Conservation (phyloP, 139 green algal species). For the Limnomonas spitsbergensis region DNA sequence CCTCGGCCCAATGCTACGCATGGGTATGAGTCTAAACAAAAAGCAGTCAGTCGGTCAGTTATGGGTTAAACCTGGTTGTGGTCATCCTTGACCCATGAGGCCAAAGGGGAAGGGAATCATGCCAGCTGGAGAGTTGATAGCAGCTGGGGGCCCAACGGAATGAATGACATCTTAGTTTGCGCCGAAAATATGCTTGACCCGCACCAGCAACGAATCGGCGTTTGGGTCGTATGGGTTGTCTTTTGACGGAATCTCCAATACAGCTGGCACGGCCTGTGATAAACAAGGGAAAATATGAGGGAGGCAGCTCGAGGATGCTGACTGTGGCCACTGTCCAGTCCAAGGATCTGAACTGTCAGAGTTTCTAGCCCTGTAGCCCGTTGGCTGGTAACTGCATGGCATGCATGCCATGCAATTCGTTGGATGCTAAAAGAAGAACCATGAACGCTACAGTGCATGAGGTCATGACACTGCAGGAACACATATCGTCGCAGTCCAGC, state of each 20-base stretch:
- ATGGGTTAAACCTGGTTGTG: no score
- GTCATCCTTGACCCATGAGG: background rate
- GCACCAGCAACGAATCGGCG: conserved; percentile 86
- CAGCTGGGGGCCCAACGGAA: background rate
- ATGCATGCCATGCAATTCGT: no score
- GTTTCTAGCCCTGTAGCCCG: no score
- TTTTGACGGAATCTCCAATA: conserved; percentile 94
- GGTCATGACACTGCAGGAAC: no score
- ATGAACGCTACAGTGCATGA: no score
- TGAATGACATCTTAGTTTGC: conserved; percentile 1
- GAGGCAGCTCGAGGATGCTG: no score
- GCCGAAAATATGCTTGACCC: conserved; percentile 91
- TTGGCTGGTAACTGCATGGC: no score
- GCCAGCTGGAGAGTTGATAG: background rate
- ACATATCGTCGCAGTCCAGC: no score
- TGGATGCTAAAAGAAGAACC: no score
- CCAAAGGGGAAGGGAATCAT: background rate
- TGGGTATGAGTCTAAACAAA: background rate
- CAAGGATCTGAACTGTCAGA: no score
- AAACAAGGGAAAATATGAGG: conserved; percentile 1
- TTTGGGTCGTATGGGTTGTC: conserved; percentile 93
- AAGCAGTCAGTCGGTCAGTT: background rate
- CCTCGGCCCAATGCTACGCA: no score
- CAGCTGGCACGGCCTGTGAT: conserved; percentile 76
- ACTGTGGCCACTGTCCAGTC: no score